Percentiles rank a stretch among this genome's conserved stretches.
Evolutionary conservation across 192 early-diverging fungal species (phyloP).

Genomic region (Backusella macrospora): DNA sequence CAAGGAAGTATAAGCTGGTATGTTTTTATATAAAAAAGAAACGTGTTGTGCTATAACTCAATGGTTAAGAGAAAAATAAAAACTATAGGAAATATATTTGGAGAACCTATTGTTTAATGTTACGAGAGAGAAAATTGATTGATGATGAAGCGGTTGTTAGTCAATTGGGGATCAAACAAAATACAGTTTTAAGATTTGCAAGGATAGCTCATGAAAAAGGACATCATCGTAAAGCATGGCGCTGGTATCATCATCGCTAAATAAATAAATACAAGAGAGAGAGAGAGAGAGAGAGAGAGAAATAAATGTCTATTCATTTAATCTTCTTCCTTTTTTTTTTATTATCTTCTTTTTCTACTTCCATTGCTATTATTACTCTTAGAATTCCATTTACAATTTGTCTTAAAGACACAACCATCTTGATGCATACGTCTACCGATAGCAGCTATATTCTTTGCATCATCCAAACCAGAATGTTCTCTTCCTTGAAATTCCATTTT

Average conservation of each 20-base stretch:
- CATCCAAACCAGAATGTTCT: slow-evolving; percentile 82
- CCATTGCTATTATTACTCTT: background rate
- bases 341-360: background rate
- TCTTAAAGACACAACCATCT: slow-evolving; percentile 39
- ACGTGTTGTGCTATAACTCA: background rate
- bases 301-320: too few relatives aligned
- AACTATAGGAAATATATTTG: slow-evolving; percentile 43
- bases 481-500: slow-evolving; percentile 70
- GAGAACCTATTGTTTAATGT: slow-evolving; percentile 33
- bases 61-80: too few relatives aligned
- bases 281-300: background rate
- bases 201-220: slow-evolving; percentile 23
- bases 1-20: slow-evolving; percentile 34
- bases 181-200: slow-evolving; percentile 25
- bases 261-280: background rate
- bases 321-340: background rate
- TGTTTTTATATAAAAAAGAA: background rate
- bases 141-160: slow-evolving; percentile 28
- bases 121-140: slow-evolving; percentile 16
- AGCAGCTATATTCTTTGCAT: slow-evolving; percentile 75
- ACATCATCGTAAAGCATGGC: slow-evolving; percentile 30
- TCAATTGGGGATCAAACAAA: slow-evolving; percentile 32
- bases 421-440: slow-evolving; percentile 64
- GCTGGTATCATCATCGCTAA: slow-evolving; percentile 14
- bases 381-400: slow-evolving; percentile 18